Evolutionary conservation across 2,329 filamentous ascomycete species (phyloP).

Genomic region (Fusarium neocosmosporiellum): DNA sequence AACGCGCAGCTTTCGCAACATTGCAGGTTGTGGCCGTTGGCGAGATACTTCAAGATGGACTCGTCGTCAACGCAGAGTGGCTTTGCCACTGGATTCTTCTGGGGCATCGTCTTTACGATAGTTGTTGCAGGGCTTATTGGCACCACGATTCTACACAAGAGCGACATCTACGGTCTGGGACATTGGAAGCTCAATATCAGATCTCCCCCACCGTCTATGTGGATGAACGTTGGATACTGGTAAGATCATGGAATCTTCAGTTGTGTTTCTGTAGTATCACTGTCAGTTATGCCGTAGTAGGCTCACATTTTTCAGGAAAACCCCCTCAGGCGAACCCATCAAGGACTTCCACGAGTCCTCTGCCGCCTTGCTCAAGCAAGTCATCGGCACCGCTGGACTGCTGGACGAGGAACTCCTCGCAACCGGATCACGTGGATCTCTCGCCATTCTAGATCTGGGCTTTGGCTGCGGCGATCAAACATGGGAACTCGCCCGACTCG

Average conservation of each 20-base stretch:
- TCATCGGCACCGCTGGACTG: conserved; percentile 58
- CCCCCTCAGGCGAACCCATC: conserved; percentile 43
- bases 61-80: conserved; percentile 20
- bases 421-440: conserved; percentile 15
- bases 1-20: not conserved
- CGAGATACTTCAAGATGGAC: not conserved
- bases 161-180: conserved; percentile 60
- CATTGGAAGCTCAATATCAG: conserved; percentile 67
- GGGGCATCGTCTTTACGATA: conserved; percentile 39
- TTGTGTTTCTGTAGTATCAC: not conserved
- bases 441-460: conserved; percentile 63
- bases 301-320: conserved; percentile 42
- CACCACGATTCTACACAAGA: conserved; percentile 38
- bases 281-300: not conserved
- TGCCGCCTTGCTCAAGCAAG: conserved; percentile 58
- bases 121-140: conserved; percentile 24
- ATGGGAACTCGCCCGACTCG: conserved; percentile 53
- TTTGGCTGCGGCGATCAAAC: conserved; percentile 71
- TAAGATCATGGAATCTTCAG: conserved; percentile 46
- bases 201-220: conserved; percentile 62
- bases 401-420: conserved; percentile 25
- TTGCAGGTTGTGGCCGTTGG: not conserved
- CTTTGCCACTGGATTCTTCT: conserved; percentile 45
- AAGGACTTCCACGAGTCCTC: conserved; percentile 59
- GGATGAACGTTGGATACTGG: conserved; percentile 74